Evolutionary conservation across 768 basidiomycete genomes (phyloP), one percentile per base, ranked within the genome.

Genomic region (Trametopsis cervina): DNA sequence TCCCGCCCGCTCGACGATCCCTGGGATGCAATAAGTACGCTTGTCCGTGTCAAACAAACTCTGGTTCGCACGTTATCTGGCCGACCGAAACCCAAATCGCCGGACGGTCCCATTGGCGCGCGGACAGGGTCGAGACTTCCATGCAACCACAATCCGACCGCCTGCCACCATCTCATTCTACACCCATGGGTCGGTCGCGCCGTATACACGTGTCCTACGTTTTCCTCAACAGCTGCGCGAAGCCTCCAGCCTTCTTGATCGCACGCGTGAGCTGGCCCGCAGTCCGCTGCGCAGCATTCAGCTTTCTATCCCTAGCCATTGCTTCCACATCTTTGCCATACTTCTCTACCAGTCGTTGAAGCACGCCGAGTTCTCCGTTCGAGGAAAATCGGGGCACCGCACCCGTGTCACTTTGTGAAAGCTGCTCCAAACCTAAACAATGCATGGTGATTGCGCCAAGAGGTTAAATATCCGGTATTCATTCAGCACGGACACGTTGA

Each of bases 251-350:
- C 59, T 75, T 78, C 53, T 63, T 67, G 51, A 88, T 67, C 24
- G 79, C 83, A 60, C 80, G 72, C 57, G 63, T 69, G 59, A 97
- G 63, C 68, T 91, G 81, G 15, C 89, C 93, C 25, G 71, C 75
- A 2, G 92, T 96, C 60, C 84, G 78, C 69, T 98, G 95, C 64
- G 82, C 83, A 13, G 77, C 67, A 63, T 98, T 97, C 50, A 86
- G 63, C 65, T 74, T 83, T 50, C 80, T 69, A 67, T 98, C 94
- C 55, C 73, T 70, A 10, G 81, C 79, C 93, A 96, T 97, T 42
- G 66, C 71, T 23, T 77, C 75, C 20, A 83, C 67, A 67, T 97
- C 83, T 24, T 72, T 67, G 1, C 83, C 87, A 66, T 97, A 71
- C 63, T 77, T 83, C 36, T 65, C 64, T 11, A 89, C 77, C 23